Evolutionary conservation across 257 asterid species (phyloP).

Genomic region (Eustoma russellianum): DNA sequence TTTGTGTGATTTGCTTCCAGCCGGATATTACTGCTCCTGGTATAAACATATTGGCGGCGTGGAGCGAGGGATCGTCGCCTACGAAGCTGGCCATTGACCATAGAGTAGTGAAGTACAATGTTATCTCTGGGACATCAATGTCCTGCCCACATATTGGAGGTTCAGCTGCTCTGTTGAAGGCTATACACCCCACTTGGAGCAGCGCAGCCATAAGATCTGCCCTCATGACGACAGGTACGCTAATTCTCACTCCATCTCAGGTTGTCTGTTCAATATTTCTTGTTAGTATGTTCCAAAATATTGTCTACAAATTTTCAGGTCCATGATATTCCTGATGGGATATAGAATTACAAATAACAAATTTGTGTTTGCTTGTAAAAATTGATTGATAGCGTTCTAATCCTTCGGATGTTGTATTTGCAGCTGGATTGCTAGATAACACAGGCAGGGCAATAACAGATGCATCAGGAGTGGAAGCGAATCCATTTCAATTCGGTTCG

Average conservation of each 20-base stretch:
- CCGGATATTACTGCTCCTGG: conserved; percentile 97
- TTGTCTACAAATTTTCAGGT: too few species aligned
- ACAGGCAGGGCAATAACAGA: conserved; percentile 41
- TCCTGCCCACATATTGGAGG: conserved; percentile 83
- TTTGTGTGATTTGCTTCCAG: conserved; percentile 18
- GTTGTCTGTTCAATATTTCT: too few species aligned
- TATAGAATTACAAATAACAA: too few species aligned
- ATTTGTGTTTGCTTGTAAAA: too few species aligned
- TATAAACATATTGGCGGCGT: conserved; percentile 84
- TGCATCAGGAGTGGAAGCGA: conserved; percentile 52
- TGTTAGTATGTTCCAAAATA: too few species aligned
- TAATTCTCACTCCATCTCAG: too few species aligned
- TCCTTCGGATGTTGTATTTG: not conserved
- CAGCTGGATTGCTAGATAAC: conserved; percentile 61
- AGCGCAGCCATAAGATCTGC: conserved; percentile 96
- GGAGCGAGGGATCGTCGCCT: conserved; percentile 86
- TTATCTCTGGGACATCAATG: conserved; percentile 87
- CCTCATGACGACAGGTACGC: conserved; percentile 57
- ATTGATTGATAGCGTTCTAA: too few species aligned
- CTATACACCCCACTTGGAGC: conserved; percentile 86
- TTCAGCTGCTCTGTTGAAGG: conserved; percentile 69
- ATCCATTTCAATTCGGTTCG: conserved; percentile 78
- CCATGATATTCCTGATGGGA: too few species aligned
- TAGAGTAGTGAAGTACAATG: conserved; percentile 57
- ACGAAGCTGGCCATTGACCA: conserved; percentile 43